Base-by-base conservation (phyloP, 2,329 filamentous ascomycete species). In the Talaromyces sp. region DNA sequence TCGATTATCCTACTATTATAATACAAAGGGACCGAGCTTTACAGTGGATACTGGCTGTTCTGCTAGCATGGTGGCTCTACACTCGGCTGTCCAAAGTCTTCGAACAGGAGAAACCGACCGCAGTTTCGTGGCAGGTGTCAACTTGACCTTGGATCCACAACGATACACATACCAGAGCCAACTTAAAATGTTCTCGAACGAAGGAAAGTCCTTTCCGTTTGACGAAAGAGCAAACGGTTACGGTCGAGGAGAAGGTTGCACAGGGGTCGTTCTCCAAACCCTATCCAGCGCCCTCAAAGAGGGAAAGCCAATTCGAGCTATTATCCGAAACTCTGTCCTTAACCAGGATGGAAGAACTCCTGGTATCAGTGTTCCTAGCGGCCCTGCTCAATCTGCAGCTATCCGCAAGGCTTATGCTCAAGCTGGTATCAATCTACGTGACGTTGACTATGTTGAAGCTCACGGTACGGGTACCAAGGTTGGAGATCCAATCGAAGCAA, bases 281-380 rank as follows among this genome's bases (percentile, higher is more conserved):
- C 70, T 86, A 0, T 72, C 69, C 3, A 70, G 77, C 1, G 86
- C 86, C 0, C 60, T 86, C 2, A 70, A 58, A 0, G 79, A 82
- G 67, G 76, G 75, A 1, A 80, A 83, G 58, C 67, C 73, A 3
- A 78, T 83, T 51, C 72, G 79, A 25, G 74, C 73, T 34, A 68
- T 76, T 11, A 73, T 77, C 22, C 71, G 74, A 8, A 72, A 69
- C 11, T 72, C 71, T 5, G 72, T 62, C 15, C 63, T 74, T 25
- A 78, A 77, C 60, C 70, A 71, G 19, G 74, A 71, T 11, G 72
- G 74, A 3, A 73, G 80, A 38, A 88, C 86, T 1, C 75, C 73
- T 31, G 84, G 84, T 0, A 83, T 87, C 66, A 86, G 84, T 0
- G 80, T 85, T 72, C 85, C 85, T 0, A 86, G 77, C 62, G 71